These are phyloP conservation scores for Myxozyma neotropica DNA, from an alignment of 805 yeast genomes.

Conservation along the genomic window DNA sequence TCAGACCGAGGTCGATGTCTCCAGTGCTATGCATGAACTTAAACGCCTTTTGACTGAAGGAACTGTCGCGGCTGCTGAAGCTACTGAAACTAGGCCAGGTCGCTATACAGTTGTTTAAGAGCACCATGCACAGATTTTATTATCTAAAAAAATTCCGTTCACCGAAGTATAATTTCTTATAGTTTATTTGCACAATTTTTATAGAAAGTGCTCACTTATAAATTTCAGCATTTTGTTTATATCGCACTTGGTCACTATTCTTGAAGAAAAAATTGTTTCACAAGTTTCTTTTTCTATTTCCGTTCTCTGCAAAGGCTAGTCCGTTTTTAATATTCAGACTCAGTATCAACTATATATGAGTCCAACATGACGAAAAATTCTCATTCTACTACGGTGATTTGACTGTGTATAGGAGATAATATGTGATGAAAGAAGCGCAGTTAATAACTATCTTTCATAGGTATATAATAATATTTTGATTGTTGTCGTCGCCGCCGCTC, in stretches of 20 bases:
- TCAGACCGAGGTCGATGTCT: constrained; percentile 36
- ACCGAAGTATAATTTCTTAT: too few species aligned
- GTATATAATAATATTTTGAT: not conserved
- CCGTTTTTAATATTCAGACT: too few species aligned
- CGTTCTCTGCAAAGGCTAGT: too few species aligned
- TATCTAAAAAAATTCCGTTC: too few species aligned
- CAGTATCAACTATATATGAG: too few species aligned
- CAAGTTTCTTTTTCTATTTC: too few species aligned
- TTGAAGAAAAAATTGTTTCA: not conserved
- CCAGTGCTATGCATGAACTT: constrained; percentile 38
- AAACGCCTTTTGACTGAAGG: constrained; percentile 36
- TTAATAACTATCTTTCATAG: constrained; percentile 10
- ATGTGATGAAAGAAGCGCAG: not conserved
- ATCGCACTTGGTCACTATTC: not conserved
- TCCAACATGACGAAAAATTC: too few species aligned
- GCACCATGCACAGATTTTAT: too few species aligned
- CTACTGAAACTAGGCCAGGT: constrained; percentile 30
- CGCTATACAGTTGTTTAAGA: constrained; percentile 36
- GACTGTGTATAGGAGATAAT: not conserved
- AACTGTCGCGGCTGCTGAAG: constrained; percentile 34
- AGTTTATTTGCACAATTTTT: too few species aligned
- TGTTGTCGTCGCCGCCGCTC: too few species aligned
- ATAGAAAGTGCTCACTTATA: not conserved
- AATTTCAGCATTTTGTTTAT: not conserved
- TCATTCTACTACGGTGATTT: too few species aligned